A percentile compares a stretch with the other conserved stretches of the same genome.
Conservation (phyloP, 352 stramenopile species). For the Blastocystis sp. region DNA sequence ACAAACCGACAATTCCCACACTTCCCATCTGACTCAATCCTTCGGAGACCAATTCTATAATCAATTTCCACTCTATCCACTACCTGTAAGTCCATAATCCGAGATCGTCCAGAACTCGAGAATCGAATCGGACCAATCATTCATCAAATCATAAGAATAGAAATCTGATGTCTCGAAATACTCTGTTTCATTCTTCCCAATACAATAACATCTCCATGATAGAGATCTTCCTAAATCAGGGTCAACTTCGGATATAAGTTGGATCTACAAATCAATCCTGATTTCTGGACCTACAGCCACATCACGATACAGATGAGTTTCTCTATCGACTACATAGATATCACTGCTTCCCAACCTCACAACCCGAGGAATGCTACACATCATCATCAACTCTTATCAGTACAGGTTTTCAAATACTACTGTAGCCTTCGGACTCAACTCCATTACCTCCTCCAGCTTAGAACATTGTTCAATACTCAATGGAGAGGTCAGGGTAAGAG, state of each 20-base stretch:
- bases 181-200: constrained; percentile 17
- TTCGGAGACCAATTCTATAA: constrained; percentile 41
- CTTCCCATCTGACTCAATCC: constrained; percentile 45
- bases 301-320: not conserved
- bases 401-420: constrained; percentile 26
- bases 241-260: not conserved
- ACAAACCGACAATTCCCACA: constrained; percentile 59
- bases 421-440: not conserved
- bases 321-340: constrained; percentile 6
- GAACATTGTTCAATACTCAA: not conserved
- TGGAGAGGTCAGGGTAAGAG: not conserved
- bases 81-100: constrained; percentile 41
- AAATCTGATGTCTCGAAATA: constrained; percentile 12
- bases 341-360: not conserved
- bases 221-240: not conserved
- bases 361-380: constrained; percentile 10
- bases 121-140: constrained; percentile 27
- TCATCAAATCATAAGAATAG: constrained; percentile 39
- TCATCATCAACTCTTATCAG: too few species aligned
- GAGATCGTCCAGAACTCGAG: constrained; percentile 45
- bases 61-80: not conserved
- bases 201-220: not conserved
- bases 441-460: not conserved
- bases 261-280: not conserved
- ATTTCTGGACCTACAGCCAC: not conserved